Base-by-base conservation (phyloP, 2,329 filamentous ascomycete genomes). In the Talaromyces pinophilus region DNA sequence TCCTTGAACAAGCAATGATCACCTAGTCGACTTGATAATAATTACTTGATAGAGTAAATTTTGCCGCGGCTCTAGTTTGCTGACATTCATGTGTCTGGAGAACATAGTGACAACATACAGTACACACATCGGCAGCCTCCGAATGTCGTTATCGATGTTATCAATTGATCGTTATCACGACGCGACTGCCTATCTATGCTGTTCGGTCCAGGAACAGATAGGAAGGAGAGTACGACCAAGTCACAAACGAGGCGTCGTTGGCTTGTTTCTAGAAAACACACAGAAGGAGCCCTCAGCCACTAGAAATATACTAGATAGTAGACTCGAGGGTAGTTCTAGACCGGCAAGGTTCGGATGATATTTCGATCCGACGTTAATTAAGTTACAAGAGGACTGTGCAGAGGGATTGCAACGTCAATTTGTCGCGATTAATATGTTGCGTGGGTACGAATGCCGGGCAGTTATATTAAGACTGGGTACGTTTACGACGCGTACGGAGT, bases 331-430 rank as follows among this genome's bases (percentile, higher is more conserved):
- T 28, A 35, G 52, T 55, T 55, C 52, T 55, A 55, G 30, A 22
- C 52, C 52, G 52, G 52, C 52, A 55, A 35, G 38, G 13, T 55
- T 55, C 52, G 52, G 52, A 55, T 33, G 50, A 28, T 28, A 50
- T 15, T 25, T 50, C 4, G 22, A 46, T 46, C 25, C 50, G 48
- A 30, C 19, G 46, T 22, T 25, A 15, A 50, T 28, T 50, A 50
- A 15, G 19, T 52, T 28, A 8, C 50, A 33, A 54, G 28, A 54
- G 50, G 50, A 54, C 50, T 54, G 50, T 54, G 50, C 50, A 55
- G 28, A 55, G 52, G 46, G 4, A 55, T 22, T 55, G 52, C 6
- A 55, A 55, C 52, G 13, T 55, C 30, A 55, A 55, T 19, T 19
- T 28, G 52, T 13, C 17, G 52, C 8, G 52, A 55, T 35, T 50